Conservation (phyloP, 2,329 filamentous ascomycete genomes). For the Corynespora cassiicola region DNA sequence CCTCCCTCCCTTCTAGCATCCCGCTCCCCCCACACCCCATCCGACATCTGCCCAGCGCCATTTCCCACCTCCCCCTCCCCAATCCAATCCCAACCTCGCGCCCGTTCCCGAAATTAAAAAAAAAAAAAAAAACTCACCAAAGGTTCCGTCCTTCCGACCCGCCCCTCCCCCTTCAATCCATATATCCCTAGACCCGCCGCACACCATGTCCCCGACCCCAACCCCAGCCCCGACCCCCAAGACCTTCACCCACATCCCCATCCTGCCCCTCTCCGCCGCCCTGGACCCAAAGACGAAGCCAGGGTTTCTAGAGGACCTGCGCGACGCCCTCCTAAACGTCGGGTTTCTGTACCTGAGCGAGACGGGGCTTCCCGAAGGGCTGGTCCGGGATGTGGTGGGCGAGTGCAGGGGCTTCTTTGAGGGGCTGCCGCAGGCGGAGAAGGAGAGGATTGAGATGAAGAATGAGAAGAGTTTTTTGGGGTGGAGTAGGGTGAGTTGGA, state of each 20-base stretch:
- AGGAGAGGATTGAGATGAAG: constrained; percentile 66
- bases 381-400: constrained; percentile 70
- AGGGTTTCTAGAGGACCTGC: constrained; percentile 72
- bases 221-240: constrained; percentile 3
- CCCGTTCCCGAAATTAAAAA: no score
- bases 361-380: constrained; percentile 62
- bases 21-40: no score
- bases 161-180: neutral
- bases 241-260: constrained; percentile 76
- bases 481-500: constrained; percentile 51
- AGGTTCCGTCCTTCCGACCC: neutral
- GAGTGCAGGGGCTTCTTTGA: constrained; percentile 76
- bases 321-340: constrained; percentile 81
- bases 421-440: constrained; percentile 75
- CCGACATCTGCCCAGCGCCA: no score
- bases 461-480: constrained; percentile 56
- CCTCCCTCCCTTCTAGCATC: neutral
- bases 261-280: constrained; percentile 76
- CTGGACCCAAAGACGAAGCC: constrained; percentile 73
- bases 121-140: neutral
- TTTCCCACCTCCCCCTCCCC: no score
- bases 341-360: constrained; percentile 88
- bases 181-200: constrained; percentile 1
- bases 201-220: neutral
- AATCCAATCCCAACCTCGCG: neutral